phyloP scores from a whole-genome alignment of 768 basidiomycete species.

The Amanita exitialis region DNA sequence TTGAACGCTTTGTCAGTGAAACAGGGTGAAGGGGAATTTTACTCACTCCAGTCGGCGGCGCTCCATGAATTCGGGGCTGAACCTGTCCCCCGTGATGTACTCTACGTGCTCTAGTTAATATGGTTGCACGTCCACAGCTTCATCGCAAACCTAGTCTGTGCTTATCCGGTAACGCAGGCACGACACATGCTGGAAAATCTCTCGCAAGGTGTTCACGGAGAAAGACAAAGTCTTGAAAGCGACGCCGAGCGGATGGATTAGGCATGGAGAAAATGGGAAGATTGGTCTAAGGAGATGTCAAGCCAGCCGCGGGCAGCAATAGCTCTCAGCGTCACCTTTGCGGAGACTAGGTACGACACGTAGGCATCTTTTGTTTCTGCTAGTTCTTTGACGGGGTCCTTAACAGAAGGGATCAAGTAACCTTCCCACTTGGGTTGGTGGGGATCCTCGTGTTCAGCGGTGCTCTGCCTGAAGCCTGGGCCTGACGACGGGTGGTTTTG shows the following conservation, averaged over 20 bases:
- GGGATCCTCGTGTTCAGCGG: conserved; percentile 62
- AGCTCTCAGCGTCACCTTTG: conserved; percentile 48
- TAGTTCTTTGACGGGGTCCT: conserved; percentile 91
- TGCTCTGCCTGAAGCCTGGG: conserved; percentile 79
- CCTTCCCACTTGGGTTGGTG: conserved; percentile 90
- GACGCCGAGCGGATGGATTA: conserved; percentile 69
- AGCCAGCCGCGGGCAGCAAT: background rate
- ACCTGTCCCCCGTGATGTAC: conserved; percentile 95
- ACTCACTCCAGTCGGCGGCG: conserved; percentile 78
- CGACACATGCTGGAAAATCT: conserved; percentile 97
- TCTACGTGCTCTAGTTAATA: conserved; percentile 36
- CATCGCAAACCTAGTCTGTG: conserved; percentile 76
- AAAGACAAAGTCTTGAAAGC: conserved; percentile 97
- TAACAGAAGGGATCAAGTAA: conserved; percentile 70
- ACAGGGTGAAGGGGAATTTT: background rate
- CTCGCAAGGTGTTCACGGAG: conserved; percentile 78
- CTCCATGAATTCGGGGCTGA: conserved; percentile 96
- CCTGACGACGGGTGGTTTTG: conserved; percentile 34
- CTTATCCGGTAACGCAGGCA: conserved; percentile 93
- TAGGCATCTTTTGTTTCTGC: conserved; percentile 97
- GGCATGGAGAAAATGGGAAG: conserved; percentile 74
- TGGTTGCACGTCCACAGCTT: background rate
- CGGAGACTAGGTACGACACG: conserved; percentile 87
- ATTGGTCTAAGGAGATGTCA: conserved; percentile 56
- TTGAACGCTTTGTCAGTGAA: conserved; percentile 20